Percentiles rank a stretch among this genome's conserved stretches.
These are phyloP conservation scores for Phialophora chinensis DNA, from an alignment of 2,329 filamentous ascomycete species.

Conservation along the genomic window DNA sequence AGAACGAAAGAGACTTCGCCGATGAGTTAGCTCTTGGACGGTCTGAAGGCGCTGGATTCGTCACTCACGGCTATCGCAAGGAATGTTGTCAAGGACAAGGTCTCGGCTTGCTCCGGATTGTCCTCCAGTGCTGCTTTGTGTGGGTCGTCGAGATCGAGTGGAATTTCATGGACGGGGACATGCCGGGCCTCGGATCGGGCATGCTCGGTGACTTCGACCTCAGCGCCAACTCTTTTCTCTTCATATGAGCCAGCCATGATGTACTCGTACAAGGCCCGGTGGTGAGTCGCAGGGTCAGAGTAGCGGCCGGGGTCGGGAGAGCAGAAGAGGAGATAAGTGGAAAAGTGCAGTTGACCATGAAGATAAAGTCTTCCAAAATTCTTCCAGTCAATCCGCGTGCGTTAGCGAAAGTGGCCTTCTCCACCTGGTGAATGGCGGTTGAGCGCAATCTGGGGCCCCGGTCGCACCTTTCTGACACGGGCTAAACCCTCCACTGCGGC, in stretches of 20 bases:
- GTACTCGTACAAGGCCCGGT: background rate
- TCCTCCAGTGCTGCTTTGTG: conserved; percentile 32
- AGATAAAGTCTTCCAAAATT: background rate
- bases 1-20: conserved; percentile 25
- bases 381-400: background rate
- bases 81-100: conserved; percentile 23
- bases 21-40: background rate
- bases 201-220: conserved; percentile 5
- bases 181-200: conserved; percentile 13
- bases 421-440: background rate
- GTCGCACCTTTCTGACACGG: background rate
- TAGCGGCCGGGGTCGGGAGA: background rate
- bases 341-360: background rate
- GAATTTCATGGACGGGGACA: conserved; percentile 10
- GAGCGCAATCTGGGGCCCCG: background rate
- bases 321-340: background rate
- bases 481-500: background rate
- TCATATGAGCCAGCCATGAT: conserved; percentile 12
- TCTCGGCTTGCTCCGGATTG: conserved; percentile 29
- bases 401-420: background rate
- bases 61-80: conserved; percentile 23
- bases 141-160: conserved; percentile 29
- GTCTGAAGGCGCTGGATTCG: background rate
- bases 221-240: conserved; percentile 2
- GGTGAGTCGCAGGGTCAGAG: background rate